phyloP scores from a whole-genome alignment of 2,329 filamentous ascomycete genomes.

The Coleophoma eucalyptorum region DNA sequence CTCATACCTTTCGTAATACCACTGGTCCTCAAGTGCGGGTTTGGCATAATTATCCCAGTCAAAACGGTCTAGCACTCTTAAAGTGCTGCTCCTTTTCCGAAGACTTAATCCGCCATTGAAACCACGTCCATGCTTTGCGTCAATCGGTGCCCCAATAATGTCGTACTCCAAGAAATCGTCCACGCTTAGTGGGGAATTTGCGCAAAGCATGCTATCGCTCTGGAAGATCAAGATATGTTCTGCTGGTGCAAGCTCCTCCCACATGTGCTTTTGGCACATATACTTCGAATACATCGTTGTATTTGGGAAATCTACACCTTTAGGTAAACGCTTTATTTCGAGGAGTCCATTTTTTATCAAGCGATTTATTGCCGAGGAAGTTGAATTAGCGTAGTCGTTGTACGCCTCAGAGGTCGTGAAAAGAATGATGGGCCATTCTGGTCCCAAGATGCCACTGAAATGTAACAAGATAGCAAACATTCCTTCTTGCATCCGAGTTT shows the following conservation, averaged over 20 bases:
- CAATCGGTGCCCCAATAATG: conserved; percentile 26
- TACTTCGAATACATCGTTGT: conserved; percentile 27
- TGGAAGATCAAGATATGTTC: conserved; percentile 24
- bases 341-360: conserved; percentile 25
- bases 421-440: conserved; percentile 36
- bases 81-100: conserved; percentile 20
- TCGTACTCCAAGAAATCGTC: conserved; percentile 26
- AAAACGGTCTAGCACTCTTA: conserved; percentile 2
- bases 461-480: conserved; percentile 30
- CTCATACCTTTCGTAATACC: conserved; percentile 14
- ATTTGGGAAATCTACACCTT: conserved; percentile 22
- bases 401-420: conserved; percentile 28
- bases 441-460: conserved; percentile 32
- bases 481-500: conserved; percentile 22
- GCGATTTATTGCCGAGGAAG: conserved; percentile 27
- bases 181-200: conserved; percentile 14
- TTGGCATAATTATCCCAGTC: conserved; percentile 11
- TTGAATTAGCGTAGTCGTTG: conserved; percentile 7
- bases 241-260: conserved; percentile 22
- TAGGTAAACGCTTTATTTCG: conserved; percentile 29
- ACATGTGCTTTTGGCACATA: conserved; percentile 19
- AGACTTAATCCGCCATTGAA: conserved; percentile 31
- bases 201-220: conserved; percentile 22
- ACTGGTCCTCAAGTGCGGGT: neutral
- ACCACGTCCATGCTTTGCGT: conserved; percentile 9